Evolutionary conservation across 1,284 basidiomycete genomes (phyloP).

Genomic region (Tausonia pullulans): DNA sequence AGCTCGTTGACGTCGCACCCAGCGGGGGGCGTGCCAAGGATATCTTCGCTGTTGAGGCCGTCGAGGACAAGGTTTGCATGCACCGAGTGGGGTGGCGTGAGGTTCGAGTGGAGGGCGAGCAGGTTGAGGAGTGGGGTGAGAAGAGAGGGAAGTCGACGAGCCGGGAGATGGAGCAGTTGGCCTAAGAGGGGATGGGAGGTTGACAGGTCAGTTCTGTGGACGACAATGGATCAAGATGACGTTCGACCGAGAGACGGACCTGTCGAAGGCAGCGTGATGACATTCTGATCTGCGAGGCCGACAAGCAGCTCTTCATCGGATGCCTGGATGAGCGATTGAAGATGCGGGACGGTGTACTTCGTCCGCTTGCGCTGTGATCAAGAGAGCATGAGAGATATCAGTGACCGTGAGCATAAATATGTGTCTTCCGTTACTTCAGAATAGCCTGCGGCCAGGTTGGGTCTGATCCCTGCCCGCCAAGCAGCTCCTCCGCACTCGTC

Average conservation of each 20-base stretch:
- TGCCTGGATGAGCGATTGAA: conserved; percentile 57
- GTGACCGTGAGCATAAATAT: not conserved
- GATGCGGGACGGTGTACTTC: conserved; percentile 48
- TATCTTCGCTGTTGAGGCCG: too few species aligned
- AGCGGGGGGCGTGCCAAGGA: too few species aligned
- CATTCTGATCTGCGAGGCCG: conserved; percentile 52
- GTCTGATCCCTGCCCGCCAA: too few species aligned
- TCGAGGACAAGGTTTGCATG: too few species aligned
- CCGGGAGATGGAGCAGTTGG: conserved; percentile 55
- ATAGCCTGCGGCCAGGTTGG: not conserved
- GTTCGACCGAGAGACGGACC: conserved; percentile 42
- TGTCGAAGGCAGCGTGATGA: conserved; percentile 46
- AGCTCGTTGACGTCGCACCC: conserved; percentile 47
- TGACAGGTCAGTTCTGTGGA: not conserved
- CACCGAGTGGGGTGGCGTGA: too few species aligned
- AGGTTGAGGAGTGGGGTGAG: conserved; percentile 61
- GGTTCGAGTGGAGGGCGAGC: conserved; percentile 28
- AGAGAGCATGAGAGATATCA: not conserved
- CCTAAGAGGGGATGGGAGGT: conserved; percentile 35
- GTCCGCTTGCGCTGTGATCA: conserved; percentile 27
- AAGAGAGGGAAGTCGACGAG: conserved; percentile 52
- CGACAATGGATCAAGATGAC: not conserved
- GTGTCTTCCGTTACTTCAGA: not conserved
- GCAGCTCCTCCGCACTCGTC: not conserved
- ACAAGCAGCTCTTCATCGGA: conserved; percentile 57